phyloP scores from a whole-genome alignment of 176 grass and related monocot species.

The Avena eriantha region DNA sequence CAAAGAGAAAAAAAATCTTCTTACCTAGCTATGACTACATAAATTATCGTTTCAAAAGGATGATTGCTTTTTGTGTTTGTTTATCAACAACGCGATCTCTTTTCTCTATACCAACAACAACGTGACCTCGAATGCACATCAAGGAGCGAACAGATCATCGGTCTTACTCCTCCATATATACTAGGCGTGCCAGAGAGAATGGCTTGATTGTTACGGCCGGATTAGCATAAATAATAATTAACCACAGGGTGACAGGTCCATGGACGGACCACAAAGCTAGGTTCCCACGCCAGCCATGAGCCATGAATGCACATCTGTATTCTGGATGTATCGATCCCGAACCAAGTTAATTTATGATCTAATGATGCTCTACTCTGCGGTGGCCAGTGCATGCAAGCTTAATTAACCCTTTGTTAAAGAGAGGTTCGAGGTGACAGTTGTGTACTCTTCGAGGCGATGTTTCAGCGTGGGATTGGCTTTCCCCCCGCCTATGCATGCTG shows the following conservation, averaged over 20 bases:
- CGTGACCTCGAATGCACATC: constrained; percentile 4
- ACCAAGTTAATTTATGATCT: not conserved
- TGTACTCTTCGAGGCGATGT: constrained; percentile 17
- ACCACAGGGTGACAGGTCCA: not conserved
- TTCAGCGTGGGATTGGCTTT: constrained; percentile 21
- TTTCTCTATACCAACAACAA: not conserved
- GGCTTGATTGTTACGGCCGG: not conserved
- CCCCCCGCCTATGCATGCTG: not conserved
- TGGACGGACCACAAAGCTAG: not conserved
- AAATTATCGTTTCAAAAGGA: not conserved
- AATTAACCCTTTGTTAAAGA: constrained; percentile 7
- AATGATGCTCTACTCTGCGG: not conserved
- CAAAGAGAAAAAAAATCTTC: not conserved
- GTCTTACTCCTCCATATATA: not conserved
- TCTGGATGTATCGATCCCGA: not conserved
- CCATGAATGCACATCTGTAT: not conserved
- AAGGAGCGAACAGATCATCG: not conserved
- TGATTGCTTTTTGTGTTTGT: not conserved
- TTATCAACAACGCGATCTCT: not conserved
- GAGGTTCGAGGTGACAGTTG: not conserved
- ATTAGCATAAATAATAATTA: not conserved
- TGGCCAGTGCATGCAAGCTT: not conserved
- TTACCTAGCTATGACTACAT: not conserved
- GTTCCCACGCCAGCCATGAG: not conserved
- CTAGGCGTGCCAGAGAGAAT: not conserved